Evolutionary conservation across 108 stramenopile species (phyloP).

Genomic region (Skeletonema marinoi): DNA sequence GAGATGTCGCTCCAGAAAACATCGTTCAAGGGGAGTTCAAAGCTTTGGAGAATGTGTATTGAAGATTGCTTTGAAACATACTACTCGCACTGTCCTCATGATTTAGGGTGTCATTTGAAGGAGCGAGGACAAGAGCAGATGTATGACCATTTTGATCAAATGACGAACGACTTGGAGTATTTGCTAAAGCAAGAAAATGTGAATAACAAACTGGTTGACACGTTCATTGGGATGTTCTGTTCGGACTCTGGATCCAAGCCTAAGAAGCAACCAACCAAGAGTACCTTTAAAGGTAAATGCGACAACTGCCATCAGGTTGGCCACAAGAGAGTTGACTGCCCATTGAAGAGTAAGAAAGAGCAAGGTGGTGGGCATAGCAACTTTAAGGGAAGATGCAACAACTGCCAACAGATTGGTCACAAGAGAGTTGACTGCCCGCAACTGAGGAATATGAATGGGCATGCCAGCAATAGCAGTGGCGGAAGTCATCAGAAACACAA

Average conservation of each 20-base stretch:
- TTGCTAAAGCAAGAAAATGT: neutral
- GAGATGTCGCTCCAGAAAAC: constrained; percentile 53
- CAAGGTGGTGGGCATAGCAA: neutral
- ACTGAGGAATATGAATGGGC: neutral
- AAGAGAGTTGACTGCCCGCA: neutral
- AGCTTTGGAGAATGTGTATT: constrained; percentile 58
- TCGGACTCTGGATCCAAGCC: neutral
- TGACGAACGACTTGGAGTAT: constrained; percentile 1
- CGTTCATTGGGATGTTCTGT: neutral
- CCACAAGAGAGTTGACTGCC: neutral
- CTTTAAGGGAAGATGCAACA: neutral
- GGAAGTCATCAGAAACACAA: neutral
- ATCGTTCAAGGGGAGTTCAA: constrained; percentile 39
- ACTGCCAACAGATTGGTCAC: neutral
- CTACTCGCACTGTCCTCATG: constrained; percentile 76
- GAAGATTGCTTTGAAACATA: constrained; percentile 91
- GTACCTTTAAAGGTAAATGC: neutral
- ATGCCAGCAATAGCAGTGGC: neutral
- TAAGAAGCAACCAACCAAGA: neutral
- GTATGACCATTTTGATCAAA: constrained; percentile 14
- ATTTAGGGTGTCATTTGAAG: constrained; percentile 64
- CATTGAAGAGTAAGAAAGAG: neutral
- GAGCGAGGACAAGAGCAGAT: constrained; percentile 55
- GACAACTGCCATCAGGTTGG: neutral
- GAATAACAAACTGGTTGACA: neutral